Percentiles rank a stretch among this genome's conserved stretches.
Evolutionary conservation across 345 rosid genomes (phyloP).

Genomic region (Corchorus olitorius): DNA sequence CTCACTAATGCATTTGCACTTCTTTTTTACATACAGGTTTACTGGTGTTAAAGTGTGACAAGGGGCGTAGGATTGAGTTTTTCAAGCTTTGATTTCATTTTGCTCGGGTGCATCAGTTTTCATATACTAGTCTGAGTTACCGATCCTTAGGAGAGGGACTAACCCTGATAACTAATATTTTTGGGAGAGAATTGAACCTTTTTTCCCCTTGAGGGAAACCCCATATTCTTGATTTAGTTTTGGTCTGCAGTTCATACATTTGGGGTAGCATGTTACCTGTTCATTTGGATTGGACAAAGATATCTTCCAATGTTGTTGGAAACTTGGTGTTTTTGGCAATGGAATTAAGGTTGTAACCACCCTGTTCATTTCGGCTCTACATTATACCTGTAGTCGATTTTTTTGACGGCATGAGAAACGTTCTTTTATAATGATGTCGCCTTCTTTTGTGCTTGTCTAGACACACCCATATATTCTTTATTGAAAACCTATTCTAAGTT

Average conservation of each 20-base stretch:
- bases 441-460: too few species aligned
- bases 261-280: background rate
- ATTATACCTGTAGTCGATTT: background rate
- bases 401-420: too few species aligned
- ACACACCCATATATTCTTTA: too few species aligned
- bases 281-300: constrained; percentile 12
- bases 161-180: constrained; percentile 24
- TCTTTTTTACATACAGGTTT: constrained; percentile 24
- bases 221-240: constrained; percentile 5
- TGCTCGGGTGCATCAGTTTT: constrained; percentile 23
- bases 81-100: constrained; percentile 15
- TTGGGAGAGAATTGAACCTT: background rate
- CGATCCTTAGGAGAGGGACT: constrained; percentile 22
- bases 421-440: too few species aligned
- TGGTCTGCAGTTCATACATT: constrained; percentile 6
- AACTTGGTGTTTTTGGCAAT: background rate
- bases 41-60: constrained; percentile 3
- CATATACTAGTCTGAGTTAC: constrained; percentile 22
- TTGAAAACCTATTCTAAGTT: too few species aligned
- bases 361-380: too few species aligned
- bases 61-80: constrained; percentile 7
- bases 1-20: constrained; percentile 1
- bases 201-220: background rate
- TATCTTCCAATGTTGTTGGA: background rate
- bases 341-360: background rate